Evolutionary conservation across 2,329 filamentous ascomycete genomes (phyloP).

Genomic region (Decorospora gaudefroyi): DNA sequence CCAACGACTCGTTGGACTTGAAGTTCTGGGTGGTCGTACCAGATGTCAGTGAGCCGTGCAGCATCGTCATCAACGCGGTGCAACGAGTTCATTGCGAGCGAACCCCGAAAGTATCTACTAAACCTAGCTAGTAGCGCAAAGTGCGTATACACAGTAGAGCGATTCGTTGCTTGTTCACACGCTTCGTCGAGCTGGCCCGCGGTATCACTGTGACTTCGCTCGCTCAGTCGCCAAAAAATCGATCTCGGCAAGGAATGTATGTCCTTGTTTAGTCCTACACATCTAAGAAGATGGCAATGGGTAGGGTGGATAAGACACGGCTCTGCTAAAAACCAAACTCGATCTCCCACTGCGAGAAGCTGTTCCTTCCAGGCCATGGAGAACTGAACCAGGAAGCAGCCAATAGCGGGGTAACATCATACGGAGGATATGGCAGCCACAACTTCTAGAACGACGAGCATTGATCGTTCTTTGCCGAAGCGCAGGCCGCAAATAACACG

Average conservation of each 20-base stretch:
- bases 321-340: slow-evolving; percentile 58
- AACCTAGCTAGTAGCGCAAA: too few relatives aligned
- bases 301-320: slow-evolving; percentile 60
- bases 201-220: too few relatives aligned
- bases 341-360: slow-evolving; percentile 57
- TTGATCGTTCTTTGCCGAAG: slow-evolving; percentile 19
- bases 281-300: slow-evolving; percentile 46
- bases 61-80: too few relatives aligned
- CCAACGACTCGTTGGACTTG: too few relatives aligned
- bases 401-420: slow-evolving; percentile 52
- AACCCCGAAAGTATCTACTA: too few relatives aligned
- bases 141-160: too few relatives aligned
- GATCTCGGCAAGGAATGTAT: slow-evolving; percentile 44
- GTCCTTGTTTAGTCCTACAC: slow-evolving; percentile 56
- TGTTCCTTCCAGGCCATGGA: slow-evolving; percentile 56
- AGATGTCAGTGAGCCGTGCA: too few relatives aligned
- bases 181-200: too few relatives aligned
- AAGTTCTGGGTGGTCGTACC: too few relatives aligned
- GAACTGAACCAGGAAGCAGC: slow-evolving; percentile 54
- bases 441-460: slow-evolving; percentile 22
- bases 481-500: slow-evolving; percentile 4
- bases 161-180: too few relatives aligned
- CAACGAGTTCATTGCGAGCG: too few relatives aligned
- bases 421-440: slow-evolving; percentile 10
- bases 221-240: too few relatives aligned